Conservation (phyloP, 2,329 filamentous ascomycete species). For the Raffaelea deltoideospora region DNA sequence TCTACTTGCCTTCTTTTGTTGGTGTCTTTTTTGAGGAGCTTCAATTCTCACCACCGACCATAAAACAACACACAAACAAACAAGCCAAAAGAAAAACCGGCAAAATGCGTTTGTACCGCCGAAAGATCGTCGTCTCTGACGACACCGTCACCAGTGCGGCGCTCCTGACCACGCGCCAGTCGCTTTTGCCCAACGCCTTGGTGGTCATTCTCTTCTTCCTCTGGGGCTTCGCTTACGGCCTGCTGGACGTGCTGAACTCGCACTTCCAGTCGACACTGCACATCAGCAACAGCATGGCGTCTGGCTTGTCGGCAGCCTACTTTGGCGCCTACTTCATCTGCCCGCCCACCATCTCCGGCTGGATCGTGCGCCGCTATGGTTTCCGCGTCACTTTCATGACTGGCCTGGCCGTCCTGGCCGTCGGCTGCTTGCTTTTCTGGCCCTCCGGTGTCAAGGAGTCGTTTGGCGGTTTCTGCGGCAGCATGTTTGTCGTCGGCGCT, state of each 20-base stretch:
- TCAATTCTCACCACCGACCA: too few species aligned
- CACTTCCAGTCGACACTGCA: constrained; percentile 31
- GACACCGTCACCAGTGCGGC: constrained; percentile 18
- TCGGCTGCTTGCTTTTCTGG: constrained; percentile 44
- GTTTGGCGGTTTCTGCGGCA: constrained; percentile 45
- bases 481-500: constrained; percentile 30
- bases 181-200: constrained; percentile 17
- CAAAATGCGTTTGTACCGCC: constrained; percentile 17
- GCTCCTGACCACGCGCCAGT: constrained; percentile 18
- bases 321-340: constrained; percentile 29
- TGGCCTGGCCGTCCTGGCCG: constrained; percentile 37
- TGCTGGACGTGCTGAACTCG: constrained; percentile 30
- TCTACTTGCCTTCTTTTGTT: too few species aligned
- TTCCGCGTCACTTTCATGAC: constrained; percentile 55
- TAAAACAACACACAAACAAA: too few species aligned
- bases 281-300: constrained; percentile 27
- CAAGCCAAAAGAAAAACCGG: too few species aligned
- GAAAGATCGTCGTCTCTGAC: constrained; percentile 18
- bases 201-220: constrained; percentile 21
- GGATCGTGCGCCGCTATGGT: constrained; percentile 47
- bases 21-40: too few species aligned
- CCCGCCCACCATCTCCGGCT: constrained; percentile 23
- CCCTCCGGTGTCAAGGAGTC: constrained; percentile 37
- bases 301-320: constrained; percentile 34
- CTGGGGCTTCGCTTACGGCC: constrained; percentile 21